Evolutionary conservation across 805 yeast genomes (phyloP), one percentile per base, ranked within the genome.

Genomic region (Candida stauntonica): DNA sequence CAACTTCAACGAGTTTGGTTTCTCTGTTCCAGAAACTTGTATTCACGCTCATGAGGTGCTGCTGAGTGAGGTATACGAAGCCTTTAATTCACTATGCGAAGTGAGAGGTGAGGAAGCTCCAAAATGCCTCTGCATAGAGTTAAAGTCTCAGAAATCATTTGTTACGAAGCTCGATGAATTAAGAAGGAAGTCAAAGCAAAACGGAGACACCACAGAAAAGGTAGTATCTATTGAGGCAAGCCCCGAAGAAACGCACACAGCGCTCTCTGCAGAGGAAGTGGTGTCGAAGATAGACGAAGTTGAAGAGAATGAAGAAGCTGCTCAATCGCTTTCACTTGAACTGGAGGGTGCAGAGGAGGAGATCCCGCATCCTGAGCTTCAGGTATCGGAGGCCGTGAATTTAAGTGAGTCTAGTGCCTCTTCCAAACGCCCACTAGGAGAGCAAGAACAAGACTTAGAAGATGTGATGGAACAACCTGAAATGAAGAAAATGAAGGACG

Each of bases 1-100:
- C 11, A 35, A n/a, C 5, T 53, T 55, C 24, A 45, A 37, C 21
- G 54, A 52, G 23, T 47, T 53, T 29, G 46, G 45, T 6, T 13
- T 49, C 1, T 31, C 39, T 2, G 23, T 55, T 5, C 26, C 32
- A 2, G 57, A 53, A 16, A 42, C 54, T 1, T 51, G 47, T 26
- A 30, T 37, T 5, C 36, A 45, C 33, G 44, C 55, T 3, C 41
- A 42, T n/a, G 44, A 48, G 12, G 28, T 54, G 7, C 38, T 39
- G 2, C 31, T 55, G 13, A 17, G 42, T 19, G 55, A 55, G 9
- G 23, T 53, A 2, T 28, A 48, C 9, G 41, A 38, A 12, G 45
- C 49, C 1, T 51, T 53, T 30, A 15, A 33, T 9, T 18, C 47
- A 0, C 26, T 45, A 19, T 20, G 36, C 12, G 33, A 35, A 6